Percentiles rank a stretch among this genome's conserved stretches.
These are phyloP conservation scores for Chrysanthemum seticuspe DNA, from an alignment of 129 eudicot species.

Conservation along the genomic window DNA sequence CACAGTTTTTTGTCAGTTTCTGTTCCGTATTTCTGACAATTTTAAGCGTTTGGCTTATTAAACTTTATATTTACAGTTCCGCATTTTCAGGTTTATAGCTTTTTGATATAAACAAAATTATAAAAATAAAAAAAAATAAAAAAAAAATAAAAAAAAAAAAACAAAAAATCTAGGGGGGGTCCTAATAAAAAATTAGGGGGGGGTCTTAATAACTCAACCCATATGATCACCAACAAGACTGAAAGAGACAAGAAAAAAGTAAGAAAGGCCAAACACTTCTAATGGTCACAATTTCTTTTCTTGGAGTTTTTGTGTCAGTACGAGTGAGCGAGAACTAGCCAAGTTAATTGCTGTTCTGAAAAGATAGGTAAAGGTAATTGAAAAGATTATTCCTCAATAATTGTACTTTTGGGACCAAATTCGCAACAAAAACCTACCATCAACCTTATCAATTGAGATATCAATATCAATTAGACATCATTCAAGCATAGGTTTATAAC, in stretches of 20 bases:
- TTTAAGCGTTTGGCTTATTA: too few relatives aligned
- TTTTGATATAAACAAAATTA: too few relatives aligned
- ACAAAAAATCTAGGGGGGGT: too few relatives aligned
- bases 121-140: too few relatives aligned
- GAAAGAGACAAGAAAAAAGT: conserved; percentile 28
- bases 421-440: conserved; percentile 1
- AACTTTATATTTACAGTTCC: too few relatives aligned
- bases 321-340: conserved; percentile 25
- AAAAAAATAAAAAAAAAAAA: too few relatives aligned
- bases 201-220: too few relatives aligned
- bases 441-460: not conserved
- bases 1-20: too few relatives aligned
- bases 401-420: conserved; percentile 27
- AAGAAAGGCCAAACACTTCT: conserved; percentile 20
- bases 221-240: conserved; percentile 15
- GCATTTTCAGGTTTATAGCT: too few relatives aligned
- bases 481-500: not conserved
- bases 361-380: not conserved
- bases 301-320: conserved; percentile 15
- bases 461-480: not conserved
- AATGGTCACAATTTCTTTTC: conserved; percentile 20
- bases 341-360: conserved; percentile 11
- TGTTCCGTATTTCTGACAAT: too few relatives aligned
- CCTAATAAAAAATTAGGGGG: too few relatives aligned
- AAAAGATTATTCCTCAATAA: conserved; percentile 26